Conservation (phyloP, 106 monocot genomes). For the Chionographis japonica region DNA sequence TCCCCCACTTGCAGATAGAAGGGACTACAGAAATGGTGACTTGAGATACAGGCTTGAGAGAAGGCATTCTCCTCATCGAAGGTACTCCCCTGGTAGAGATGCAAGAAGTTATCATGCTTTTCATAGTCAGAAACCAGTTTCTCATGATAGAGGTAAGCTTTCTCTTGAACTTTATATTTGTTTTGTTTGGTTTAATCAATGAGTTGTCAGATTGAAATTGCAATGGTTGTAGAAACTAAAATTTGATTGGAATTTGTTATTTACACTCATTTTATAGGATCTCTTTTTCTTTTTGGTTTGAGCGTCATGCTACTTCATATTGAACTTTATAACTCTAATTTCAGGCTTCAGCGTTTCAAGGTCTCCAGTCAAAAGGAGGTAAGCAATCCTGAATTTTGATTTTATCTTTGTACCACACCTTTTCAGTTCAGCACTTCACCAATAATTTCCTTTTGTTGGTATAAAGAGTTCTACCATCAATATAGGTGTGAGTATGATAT, state of each 20-base stretch:
- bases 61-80: conserved; percentile 66
- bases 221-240: background rate
- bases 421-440: background rate
- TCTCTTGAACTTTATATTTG: background rate
- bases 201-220: background rate
- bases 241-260: background rate
- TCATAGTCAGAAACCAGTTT: conserved; percentile 35
- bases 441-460: no score
- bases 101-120: conserved; percentile 46
- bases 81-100: conserved; percentile 73
- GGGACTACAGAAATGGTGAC: conserved; percentile 63
- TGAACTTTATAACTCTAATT: conserved; percentile 14
- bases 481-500: no score
- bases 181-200: background rate
- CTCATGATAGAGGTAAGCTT: conserved; percentile 57
- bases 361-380: conserved; percentile 61
- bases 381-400: background rate
- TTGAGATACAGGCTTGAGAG: conserved; percentile 74
- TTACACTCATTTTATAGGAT: background rate
- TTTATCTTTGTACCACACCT: background rate
- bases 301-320: background rate
- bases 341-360: conserved; percentile 61
- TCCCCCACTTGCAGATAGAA: conserved; percentile 39
- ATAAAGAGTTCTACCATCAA: no score
- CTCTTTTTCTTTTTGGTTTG: background rate